Evolutionary conservation across 306 rosid genomes (phyloP).

Genomic region (Vigna trinervia): DNA sequence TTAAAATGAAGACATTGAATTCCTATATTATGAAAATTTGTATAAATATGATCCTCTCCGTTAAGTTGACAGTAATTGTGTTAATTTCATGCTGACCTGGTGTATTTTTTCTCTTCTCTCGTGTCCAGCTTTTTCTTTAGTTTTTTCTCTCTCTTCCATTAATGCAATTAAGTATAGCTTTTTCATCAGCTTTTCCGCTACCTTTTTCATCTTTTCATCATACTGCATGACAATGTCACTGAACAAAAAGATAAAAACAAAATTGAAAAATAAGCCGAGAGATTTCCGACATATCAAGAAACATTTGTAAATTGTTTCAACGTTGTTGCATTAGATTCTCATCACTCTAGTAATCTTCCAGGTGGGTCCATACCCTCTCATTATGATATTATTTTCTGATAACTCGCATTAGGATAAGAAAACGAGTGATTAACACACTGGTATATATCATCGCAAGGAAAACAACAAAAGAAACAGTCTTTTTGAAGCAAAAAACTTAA

Average conservation of each 20-base stretch:
- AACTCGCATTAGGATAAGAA: slow-evolving; percentile 51
- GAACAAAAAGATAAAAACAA: slow-evolving; percentile 24
- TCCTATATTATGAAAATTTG: too few species aligned
- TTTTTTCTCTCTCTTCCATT: too few species aligned
- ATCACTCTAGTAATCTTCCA: slow-evolving; percentile 45
- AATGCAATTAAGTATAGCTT: too few species aligned
- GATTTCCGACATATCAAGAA: slow-evolving; percentile 22
- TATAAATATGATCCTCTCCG: too few species aligned
- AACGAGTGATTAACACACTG: slow-evolving; percentile 33
- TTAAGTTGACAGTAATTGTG: too few species aligned
- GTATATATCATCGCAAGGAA: slow-evolving; percentile 38
- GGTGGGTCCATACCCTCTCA: slow-evolving; percentile 64
- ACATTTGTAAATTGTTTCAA: slow-evolving; percentile 39
- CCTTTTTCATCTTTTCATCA: slow-evolving; percentile 65
- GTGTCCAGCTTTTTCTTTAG: too few species aligned
- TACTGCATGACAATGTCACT: slow-evolving; percentile 69
- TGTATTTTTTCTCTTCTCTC: too few species aligned
- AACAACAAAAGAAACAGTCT: not conserved
- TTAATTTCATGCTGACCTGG: too few species aligned
- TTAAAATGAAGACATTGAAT: too few species aligned
- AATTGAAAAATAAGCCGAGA: slow-evolving; percentile 24
- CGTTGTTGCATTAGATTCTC: slow-evolving; percentile 41
- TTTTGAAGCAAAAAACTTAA: not conserved
- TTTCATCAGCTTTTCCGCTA: slow-evolving; percentile 67
- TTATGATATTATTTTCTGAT: slow-evolving; percentile 37